These are phyloP conservation scores for Thalassiosira oceanica DNA, from an alignment of 352 stramenopile species.

Conservation along the genomic window DNA sequence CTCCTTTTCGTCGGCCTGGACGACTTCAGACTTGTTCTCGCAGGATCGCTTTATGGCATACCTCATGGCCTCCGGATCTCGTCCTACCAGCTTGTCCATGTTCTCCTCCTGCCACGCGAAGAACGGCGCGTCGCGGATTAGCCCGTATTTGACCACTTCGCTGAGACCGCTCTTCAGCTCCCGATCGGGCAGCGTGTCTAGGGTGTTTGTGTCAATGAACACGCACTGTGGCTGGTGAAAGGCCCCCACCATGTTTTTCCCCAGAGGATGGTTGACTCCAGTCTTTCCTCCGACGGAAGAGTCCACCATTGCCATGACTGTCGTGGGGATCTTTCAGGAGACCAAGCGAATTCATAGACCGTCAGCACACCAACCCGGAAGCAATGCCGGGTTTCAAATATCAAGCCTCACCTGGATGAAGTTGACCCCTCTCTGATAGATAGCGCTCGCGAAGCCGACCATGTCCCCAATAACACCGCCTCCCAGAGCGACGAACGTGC, in stretches of 20 bases:
- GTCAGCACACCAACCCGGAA: not conserved
- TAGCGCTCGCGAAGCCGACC: constrained; percentile 94
- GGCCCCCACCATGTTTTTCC: constrained; percentile 95
- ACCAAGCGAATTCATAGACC: not conserved
- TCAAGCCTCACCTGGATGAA: constrained; percentile 80
- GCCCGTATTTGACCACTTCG: constrained; percentile 97
- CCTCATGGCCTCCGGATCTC: constrained; percentile 64
- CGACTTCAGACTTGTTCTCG: constrained; percentile 94
- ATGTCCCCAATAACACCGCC: constrained; percentile 98
- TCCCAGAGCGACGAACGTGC: constrained; percentile 87
- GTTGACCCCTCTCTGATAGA: constrained; percentile 93
- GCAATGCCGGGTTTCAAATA: constrained; percentile 6
- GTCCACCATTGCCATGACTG: constrained; percentile 98
- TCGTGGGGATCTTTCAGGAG: constrained; percentile 89
- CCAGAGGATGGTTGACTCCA: constrained; percentile 84
- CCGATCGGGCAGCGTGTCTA: constrained; percentile 93
- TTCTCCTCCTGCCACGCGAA: constrained; percentile 92
- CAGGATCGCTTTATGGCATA: constrained; percentile 83
- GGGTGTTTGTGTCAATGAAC: constrained; percentile 91
- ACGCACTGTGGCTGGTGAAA: constrained; percentile 98
- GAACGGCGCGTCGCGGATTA: constrained; percentile 92
- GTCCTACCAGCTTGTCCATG: constrained; percentile 81
- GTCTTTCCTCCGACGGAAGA: constrained; percentile 97
- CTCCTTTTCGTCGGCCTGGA: constrained; percentile 94
- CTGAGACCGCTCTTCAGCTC: constrained; percentile 92